Conservation (phyloP, 208 protist genomes). For the Acanthamoeba triangularis region DNA sequence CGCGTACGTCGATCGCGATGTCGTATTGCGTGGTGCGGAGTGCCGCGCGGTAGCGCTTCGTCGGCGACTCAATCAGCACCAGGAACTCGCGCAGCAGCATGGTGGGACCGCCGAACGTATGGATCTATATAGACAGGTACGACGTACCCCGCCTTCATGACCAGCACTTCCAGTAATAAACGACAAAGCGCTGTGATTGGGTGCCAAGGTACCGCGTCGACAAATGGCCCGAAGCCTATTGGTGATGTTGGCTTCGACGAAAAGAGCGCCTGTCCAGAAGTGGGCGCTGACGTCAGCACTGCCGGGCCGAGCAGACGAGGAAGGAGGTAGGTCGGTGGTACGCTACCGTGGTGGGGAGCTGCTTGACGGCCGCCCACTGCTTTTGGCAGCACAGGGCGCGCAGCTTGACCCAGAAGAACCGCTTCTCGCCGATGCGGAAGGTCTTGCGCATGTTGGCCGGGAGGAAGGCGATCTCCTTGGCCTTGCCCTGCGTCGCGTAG, state of each 20-base stretch:
- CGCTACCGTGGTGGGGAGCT: background rate
- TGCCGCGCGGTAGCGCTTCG: constrained; percentile 31
- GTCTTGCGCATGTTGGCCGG: constrained; percentile 35
- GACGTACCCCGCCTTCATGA: too few species aligned
- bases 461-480: background rate
- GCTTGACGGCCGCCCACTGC: constrained; percentile 5
- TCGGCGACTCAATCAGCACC: background rate
- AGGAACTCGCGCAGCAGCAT: constrained; percentile 37
- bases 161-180: background rate
- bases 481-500: background rate
- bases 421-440: constrained; percentile 1
- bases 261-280: background rate
- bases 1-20: constrained; percentile 51
- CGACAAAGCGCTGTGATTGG: background rate
- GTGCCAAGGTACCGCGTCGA: background rate
- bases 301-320: background rate
- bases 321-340: background rate
- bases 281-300: background rate
- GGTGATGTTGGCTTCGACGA: background rate
- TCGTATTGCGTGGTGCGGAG: constrained; percentile 33
- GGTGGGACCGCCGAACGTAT: constrained; percentile 17
- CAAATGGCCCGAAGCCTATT: constrained; percentile 9
- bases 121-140: background rate
- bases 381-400: constrained; percentile 15
- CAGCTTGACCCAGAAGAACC: constrained; percentile 14